Evolutionary conservation across 1,284 basidiomycete genomes (phyloP).

Genomic region (Cryptococcus neoformans): DNA sequence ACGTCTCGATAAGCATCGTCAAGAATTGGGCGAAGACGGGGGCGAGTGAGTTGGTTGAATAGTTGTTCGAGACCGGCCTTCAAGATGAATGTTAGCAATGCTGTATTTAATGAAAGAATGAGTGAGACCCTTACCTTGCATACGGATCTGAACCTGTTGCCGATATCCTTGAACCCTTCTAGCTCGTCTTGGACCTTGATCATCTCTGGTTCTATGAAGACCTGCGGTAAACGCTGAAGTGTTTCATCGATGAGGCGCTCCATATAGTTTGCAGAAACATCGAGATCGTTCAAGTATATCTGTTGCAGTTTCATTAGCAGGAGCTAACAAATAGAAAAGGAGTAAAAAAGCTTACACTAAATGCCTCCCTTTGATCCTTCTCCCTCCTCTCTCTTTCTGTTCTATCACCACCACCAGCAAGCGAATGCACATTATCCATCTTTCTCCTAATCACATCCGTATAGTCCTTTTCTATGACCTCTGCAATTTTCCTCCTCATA

Average conservation of each 20-base stretch:
- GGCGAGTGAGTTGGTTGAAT: slow-evolving; percentile 87
- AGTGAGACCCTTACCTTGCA: slow-evolving; percentile 56
- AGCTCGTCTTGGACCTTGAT: slow-evolving; percentile 33
- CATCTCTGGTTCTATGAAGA: slow-evolving; percentile 65
- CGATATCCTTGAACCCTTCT: slow-evolving; percentile 38
- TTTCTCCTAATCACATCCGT: slow-evolving; percentile 71
- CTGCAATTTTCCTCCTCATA: slow-evolving; percentile 62
- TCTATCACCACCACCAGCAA: slow-evolving; percentile 49
- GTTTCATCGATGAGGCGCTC: slow-evolving; percentile 74
- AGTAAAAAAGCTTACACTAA: slow-evolving; percentile 63
- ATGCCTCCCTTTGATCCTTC: slow-evolving; percentile 68
- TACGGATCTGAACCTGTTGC: slow-evolving; percentile 64
- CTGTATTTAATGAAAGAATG: too few species aligned
- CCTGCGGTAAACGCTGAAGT: slow-evolving; percentile 59
- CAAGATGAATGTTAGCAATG: not conserved
- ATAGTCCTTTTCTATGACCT: slow-evolving; percentile 77
- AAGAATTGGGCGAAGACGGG: slow-evolving; percentile 76
- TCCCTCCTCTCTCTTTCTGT: slow-evolving; percentile 66
- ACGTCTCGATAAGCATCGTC: slow-evolving; percentile 86
- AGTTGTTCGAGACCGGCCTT: slow-evolving; percentile 86
- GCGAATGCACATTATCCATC: slow-evolving; percentile 78
- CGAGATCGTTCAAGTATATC: slow-evolving; percentile 85
- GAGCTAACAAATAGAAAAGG: not conserved
- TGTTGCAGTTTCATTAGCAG: slow-evolving; percentile 37
- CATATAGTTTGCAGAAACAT: slow-evolving; percentile 79